phyloP scores from a whole-genome alignment of 345 rosid genomes.

The Acer yangbiense region DNA sequence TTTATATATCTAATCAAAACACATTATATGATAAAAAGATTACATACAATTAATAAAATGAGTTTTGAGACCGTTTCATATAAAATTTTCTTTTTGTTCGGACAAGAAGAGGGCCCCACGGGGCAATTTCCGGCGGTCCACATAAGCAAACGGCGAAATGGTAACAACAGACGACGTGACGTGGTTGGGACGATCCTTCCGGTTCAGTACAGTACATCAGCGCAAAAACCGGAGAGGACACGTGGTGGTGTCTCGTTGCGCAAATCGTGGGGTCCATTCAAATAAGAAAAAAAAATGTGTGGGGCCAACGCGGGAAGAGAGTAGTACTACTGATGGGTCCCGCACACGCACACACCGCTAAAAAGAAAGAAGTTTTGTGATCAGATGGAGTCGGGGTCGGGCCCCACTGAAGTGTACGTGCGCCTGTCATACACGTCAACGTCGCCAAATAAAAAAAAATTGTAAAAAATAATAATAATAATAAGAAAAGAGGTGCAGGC shows the following conservation, averaged over 20 bases:
- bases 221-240: slow-evolving; percentile 13
- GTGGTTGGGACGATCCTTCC: slow-evolving; percentile 18
- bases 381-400: neutral
- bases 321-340: neutral
- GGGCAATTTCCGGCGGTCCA: slow-evolving; percentile 6
- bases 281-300: neutral
- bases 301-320: slow-evolving; percentile 4
- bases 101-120: neutral
- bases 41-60: too few species aligned
- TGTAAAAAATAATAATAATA: too few species aligned
- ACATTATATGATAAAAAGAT: too few species aligned
- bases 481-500: neutral
- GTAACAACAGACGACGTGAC: slow-evolving; percentile 21
- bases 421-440: slow-evolving; percentile 22
- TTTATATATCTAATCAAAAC: too few species aligned
- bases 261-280: slow-evolving; percentile 6
- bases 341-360: neutral
- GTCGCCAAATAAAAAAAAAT: neutral
- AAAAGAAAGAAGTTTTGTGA: neutral
- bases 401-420: slow-evolving; percentile 23
- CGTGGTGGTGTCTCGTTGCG: slow-evolving; percentile 30
- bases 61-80: too few species aligned
- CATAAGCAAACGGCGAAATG: slow-evolving; percentile 17
- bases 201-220: neutral
- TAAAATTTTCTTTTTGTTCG: too few species aligned